phyloP scores from a whole-genome alignment of 495 filamentous ascomycete species.

The Darksidea phi region DNA sequence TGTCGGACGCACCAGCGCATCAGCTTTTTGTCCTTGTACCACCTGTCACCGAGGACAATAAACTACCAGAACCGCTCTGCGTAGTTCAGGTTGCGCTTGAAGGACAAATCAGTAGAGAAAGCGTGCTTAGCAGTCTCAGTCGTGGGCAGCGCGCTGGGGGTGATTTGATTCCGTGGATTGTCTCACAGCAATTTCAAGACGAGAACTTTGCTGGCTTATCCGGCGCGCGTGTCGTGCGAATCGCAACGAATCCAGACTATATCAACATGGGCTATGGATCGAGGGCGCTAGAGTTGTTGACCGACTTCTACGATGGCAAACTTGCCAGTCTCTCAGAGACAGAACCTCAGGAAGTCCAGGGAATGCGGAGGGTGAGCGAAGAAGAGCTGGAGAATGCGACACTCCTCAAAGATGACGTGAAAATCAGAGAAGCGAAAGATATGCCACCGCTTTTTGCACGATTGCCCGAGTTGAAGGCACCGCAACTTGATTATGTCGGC shows the following conservation, averaged over 20 bases:
- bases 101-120: slow-evolving; percentile 89
- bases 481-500: slow-evolving; percentile 84
- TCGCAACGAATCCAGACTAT: slow-evolving; percentile 96
- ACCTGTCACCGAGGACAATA: slow-evolving; percentile 72
- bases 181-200: slow-evolving; percentile 98
- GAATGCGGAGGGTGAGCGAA: slow-evolving; percentile 80
- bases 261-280: slow-evolving; percentile 92
- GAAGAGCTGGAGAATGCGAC: slow-evolving; percentile 74
- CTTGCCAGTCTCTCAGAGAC: slow-evolving; percentile 72
- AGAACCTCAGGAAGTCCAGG: slow-evolving; percentile 52
- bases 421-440: slow-evolving; percentile 81
- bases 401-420: slow-evolving; percentile 82
- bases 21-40: slow-evolving; percentile 94
- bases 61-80: slow-evolving; percentile 88
- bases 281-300: slow-evolving; percentile 77
- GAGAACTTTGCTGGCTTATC: slow-evolving; percentile 93
- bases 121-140: slow-evolving; percentile 82
- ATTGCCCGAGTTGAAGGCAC: slow-evolving; percentile 77
- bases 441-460: slow-evolving; percentile 94
- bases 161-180: slow-evolving; percentile 96
- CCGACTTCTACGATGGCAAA: slow-evolving; percentile 93
- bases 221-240: slow-evolving; percentile 88
- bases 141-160: slow-evolving; percentile 88
- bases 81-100: slow-evolving; percentile 95
- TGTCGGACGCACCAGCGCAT: slow-evolving; percentile 96